phyloP scores from a whole-genome alignment of 345 rosid genomes.

The Abelmoschus esculentus region DNA sequence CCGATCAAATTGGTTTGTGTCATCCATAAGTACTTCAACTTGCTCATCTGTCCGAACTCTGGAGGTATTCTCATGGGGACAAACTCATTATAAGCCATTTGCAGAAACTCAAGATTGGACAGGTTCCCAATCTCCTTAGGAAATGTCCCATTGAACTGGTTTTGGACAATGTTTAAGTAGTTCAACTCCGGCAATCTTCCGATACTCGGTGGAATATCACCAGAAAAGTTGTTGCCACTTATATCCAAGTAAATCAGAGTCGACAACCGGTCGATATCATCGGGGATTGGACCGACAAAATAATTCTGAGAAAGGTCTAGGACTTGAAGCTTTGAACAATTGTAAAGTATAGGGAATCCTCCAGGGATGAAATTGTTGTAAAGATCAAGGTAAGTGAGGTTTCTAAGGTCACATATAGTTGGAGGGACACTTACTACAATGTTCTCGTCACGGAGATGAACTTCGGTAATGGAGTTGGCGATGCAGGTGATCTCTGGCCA shows the following conservation, averaged over 20 bases:
- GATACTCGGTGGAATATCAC: constrained; percentile 49
- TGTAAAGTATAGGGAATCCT: constrained; percentile 55
- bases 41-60: constrained; percentile 53
- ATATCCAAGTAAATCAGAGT: constrained; percentile 42
- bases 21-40: constrained; percentile 44
- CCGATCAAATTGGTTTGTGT: constrained; percentile 45
- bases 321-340: constrained; percentile 47
- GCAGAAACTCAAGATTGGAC: constrained; percentile 41
- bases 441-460: constrained; percentile 24
- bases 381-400: constrained; percentile 37
- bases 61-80: constrained; percentile 46
- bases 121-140: constrained; percentile 74
- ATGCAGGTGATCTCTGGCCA: constrained; percentile 55
- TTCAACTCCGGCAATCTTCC: constrained; percentile 41
- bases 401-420: constrained; percentile 55
- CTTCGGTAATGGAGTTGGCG: constrained; percentile 32
- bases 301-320: constrained; percentile 59
- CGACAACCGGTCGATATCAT: constrained; percentile 46
- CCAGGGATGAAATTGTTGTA: constrained; percentile 45
- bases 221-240: constrained; percentile 51
- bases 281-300: constrained; percentile 66
- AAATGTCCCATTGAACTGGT: constrained; percentile 58
- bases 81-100: constrained; percentile 40
- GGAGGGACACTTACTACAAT: constrained; percentile 45
- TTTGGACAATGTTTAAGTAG: constrained; percentile 26